Conservation (phyloP, 768 basidiomycete species). For the Filobasidium floriforme region DNA sequence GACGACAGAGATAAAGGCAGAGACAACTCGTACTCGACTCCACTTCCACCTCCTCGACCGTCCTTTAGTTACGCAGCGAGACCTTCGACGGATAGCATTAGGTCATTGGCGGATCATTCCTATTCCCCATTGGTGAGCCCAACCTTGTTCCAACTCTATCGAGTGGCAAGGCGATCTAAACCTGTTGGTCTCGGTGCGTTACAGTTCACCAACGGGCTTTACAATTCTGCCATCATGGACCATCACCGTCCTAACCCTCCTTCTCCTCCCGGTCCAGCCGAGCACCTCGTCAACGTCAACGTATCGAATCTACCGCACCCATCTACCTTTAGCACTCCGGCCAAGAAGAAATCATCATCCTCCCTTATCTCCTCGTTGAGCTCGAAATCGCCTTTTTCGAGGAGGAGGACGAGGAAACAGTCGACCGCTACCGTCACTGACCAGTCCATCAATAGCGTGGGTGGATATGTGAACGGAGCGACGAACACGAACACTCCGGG, state of each 20-base stretch:
- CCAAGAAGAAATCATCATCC: conserved; percentile 3
- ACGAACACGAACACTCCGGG: background rate
- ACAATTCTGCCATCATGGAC: background rate
- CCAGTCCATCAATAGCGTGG: no score
- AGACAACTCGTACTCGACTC: background rate
- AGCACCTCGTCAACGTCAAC: background rate
- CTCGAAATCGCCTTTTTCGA: conserved; percentile 2
- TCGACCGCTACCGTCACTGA: background rate
- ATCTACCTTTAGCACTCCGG: background rate
- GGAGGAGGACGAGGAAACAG: background rate
- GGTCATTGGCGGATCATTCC: conserved; percentile 3
- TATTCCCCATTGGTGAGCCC: conserved; percentile 4
- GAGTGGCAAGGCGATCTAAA: background rate
- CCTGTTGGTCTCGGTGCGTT: background rate
- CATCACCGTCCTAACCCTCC: background rate
- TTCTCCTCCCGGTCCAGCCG: background rate
- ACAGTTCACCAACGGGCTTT: background rate
- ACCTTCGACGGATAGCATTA: conserved; percentile 8
- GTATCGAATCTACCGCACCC: background rate
- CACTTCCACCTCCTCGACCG: background rate
- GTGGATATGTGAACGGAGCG: no score
- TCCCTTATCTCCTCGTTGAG: conserved; percentile 5
- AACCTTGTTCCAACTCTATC: no score
- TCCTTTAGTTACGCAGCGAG: background rate
- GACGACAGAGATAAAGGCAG: no score